A percentile compares a stretch with the other conserved stretches of the same genome.
phyloP scores from a whole-genome alignment of 2,329 filamentous ascomycete genomes.

The Sordariomycetes sp. region DNA sequence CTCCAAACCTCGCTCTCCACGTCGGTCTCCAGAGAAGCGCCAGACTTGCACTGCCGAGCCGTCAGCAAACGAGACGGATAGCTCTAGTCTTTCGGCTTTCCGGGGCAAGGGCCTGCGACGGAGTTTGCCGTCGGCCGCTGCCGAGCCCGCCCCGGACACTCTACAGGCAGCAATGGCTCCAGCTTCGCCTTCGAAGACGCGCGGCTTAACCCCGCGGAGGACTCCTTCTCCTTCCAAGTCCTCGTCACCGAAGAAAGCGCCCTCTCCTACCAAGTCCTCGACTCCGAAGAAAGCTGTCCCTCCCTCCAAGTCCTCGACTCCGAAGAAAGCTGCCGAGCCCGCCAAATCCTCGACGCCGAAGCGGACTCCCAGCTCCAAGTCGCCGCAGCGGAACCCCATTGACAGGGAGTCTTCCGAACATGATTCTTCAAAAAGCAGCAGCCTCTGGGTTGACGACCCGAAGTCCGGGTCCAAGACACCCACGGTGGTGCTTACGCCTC shows the following conservation, averaged over 20 bases:
- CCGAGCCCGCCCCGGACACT: conserved; percentile 7
- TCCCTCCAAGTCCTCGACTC: conserved; percentile 4
- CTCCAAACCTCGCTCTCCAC: conserved; percentile 13
- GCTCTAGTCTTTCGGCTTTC: conserved; percentile 43
- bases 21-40: conserved; percentile 8
- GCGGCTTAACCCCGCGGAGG: conserved; percentile 1
- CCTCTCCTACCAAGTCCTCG: conserved; percentile 9
- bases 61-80: conserved; percentile 26
- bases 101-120: conserved; percentile 36
- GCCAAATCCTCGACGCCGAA: neutral
- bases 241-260: conserved; percentile 13
- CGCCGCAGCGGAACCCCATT: conserved; percentile 7
- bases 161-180: conserved; percentile 8
- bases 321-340: neutral
- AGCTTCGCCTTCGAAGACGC: conserved; percentile 7
- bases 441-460: conserved; percentile 40
- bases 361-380: conserved; percentile 6
- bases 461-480: conserved; percentile 49
- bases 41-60: conserved; percentile 16
- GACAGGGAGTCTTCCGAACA: neutral
- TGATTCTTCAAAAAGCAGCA: conserved; percentile 15
- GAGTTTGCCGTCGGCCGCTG: conserved; percentile 29
- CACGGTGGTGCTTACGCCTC: conserved; percentile 52
- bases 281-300: conserved; percentile 11
- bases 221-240: conserved; percentile 16